Evolutionary conservation across 768 basidiomycete genomes (phyloP).

Genomic region (Pleurotus pulmonarius): DNA sequence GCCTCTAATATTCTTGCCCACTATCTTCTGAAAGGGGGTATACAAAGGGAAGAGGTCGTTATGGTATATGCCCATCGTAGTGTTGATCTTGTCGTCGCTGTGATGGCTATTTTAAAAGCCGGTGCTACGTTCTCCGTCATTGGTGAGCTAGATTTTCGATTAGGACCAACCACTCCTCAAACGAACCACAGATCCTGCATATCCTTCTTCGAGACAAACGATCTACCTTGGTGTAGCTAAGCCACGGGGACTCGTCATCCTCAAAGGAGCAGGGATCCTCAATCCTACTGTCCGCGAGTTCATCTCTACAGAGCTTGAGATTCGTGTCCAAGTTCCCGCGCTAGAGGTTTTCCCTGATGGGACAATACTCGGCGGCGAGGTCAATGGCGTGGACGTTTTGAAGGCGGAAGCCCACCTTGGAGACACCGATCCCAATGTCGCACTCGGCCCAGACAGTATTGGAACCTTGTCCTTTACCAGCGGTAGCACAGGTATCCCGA

Average conservation of each 20-base stretch:
- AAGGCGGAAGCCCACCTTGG: constrained; percentile 48
- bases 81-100: constrained; percentile 94
- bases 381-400: constrained; percentile 62
- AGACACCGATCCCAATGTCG: constrained; percentile 73
- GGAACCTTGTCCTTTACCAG: constrained; percentile 96
- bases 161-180: not conserved
- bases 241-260: constrained; percentile 85
- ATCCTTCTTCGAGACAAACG: constrained; percentile 89
- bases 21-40: constrained; percentile 78
- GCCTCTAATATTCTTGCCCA: constrained; percentile 91
- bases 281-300: constrained; percentile 80
- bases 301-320: constrained; percentile 69
- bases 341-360: constrained; percentile 71
- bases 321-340: constrained; percentile 89
- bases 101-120: constrained; percentile 94
- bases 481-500: constrained; percentile 96
- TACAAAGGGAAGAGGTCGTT: constrained; percentile 92
- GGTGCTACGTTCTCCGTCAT: constrained; percentile 98
- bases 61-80: constrained; percentile 97
- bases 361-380: constrained; percentile 59
- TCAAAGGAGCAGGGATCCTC: constrained; percentile 86
- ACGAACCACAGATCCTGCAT: constrained; percentile 77
- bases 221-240: constrained; percentile 91
- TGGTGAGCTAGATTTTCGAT: constrained; percentile 45
- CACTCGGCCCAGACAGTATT: constrained; percentile 91